Evolutionary conservation across 2,329 filamentous ascomycete species (phyloP).

Genomic region (Scedosporium boydii): DNA sequence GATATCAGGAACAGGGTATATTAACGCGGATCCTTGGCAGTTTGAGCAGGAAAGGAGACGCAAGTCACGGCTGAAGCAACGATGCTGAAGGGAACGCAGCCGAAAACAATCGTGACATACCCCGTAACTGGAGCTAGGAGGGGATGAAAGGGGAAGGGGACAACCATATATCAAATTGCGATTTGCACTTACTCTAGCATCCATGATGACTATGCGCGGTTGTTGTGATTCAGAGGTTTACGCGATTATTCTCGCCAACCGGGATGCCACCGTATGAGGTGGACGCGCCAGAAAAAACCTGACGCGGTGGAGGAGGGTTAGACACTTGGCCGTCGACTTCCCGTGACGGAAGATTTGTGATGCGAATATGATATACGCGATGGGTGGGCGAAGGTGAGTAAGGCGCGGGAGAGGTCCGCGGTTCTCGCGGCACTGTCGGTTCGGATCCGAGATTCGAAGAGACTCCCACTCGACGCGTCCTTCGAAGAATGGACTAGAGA

Average conservation of each 20-base stretch:
- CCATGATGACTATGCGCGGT: constrained; percentile 2
- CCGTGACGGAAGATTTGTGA: background rate
- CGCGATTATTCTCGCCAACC: background rate
- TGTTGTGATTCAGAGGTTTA: background rate
- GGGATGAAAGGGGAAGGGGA: background rate
- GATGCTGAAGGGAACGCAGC: background rate
- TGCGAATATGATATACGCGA: background rate
- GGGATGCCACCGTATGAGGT: background rate
- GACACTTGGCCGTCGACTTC: background rate
- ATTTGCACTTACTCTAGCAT: constrained; percentile 7
- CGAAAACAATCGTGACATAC: too few species aligned
- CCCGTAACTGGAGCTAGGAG: background rate
- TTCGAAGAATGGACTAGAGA: background rate
- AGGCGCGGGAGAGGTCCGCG: background rate
- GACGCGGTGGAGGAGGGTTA: background rate
- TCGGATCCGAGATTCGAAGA: background rate
- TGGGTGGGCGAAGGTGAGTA: background rate
- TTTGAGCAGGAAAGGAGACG: background rate
- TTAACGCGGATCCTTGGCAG: too few species aligned
- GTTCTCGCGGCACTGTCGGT: background rate
- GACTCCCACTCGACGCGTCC: background rate
- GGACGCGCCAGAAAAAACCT: background rate
- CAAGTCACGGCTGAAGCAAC: background rate
- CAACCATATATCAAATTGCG: background rate
- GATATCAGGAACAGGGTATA: background rate